A percentile compares a stretch with the other conserved stretches of the same genome.
Conservation (phyloP, 1,284 basidiomycete species). For the Neolentinus lepideus region DNA sequence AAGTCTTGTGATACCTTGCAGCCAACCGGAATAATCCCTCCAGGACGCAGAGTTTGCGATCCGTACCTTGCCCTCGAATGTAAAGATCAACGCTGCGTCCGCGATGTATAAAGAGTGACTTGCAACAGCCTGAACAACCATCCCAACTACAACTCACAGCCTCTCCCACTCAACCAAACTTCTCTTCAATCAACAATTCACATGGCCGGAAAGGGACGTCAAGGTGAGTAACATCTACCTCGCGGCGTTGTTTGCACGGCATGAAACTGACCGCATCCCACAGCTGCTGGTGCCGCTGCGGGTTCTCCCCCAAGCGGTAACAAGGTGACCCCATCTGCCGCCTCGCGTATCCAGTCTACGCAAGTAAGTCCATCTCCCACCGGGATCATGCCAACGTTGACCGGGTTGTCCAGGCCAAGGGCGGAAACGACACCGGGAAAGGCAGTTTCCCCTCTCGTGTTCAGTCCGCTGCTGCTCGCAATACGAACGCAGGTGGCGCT, state of each 20-base stretch:
- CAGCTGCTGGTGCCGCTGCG: neutral
- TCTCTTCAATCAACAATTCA: neutral
- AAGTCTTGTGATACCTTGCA: neutral
- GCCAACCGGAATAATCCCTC: neutral
- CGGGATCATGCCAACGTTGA: neutral
- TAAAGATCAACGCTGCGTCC: neutral
- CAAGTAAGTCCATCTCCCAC: slow-evolving; percentile 16
- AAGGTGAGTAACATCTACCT: neutral
- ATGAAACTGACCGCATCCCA: neutral
- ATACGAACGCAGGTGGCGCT: slow-evolving; percentile 12
- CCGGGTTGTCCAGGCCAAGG: slow-evolving; percentile 18
- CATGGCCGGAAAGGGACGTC: neutral
- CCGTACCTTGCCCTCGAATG: neutral
- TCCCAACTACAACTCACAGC: neutral
- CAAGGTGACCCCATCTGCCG: slow-evolving; percentile 17
- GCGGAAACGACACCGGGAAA: slow-evolving; percentile 23
- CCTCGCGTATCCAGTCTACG: slow-evolving; percentile 24
- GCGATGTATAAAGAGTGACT: neutral
- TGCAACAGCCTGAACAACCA: neutral
- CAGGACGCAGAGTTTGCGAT: neutral
- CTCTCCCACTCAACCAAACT: neutral
- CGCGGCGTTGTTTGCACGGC: neutral
- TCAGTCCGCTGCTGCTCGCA: slow-evolving; percentile 19
- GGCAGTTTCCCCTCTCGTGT: slow-evolving; percentile 21
- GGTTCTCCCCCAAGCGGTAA: neutral